A percentile compares a stretch with the other conserved stretches of the same genome.
Conservation (phyloP, 768 basidiomycete genomes). For the Rhodotorula sphaerocarpa region DNA sequence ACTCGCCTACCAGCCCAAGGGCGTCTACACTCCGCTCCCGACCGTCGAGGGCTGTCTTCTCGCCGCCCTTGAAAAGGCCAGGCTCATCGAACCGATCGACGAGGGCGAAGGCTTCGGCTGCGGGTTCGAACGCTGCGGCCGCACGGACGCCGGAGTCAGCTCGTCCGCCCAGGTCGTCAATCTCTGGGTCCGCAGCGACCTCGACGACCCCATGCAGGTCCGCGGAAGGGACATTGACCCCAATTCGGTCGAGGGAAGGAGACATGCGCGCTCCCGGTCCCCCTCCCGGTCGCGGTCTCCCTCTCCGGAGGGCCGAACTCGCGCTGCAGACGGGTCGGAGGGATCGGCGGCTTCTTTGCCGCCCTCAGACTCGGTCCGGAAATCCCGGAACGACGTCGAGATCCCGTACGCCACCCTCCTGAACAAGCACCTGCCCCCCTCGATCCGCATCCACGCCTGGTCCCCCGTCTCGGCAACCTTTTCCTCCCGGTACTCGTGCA, state of each 20-base stretch:
- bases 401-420: conserved; percentile 69
- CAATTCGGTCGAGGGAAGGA: conserved; percentile 28
- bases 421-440: conserved; percentile 77
- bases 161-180: conserved; percentile 88
- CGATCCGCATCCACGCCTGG: conserved; percentile 88
- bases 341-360: too few relatives aligned
- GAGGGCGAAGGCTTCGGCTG: conserved; percentile 56
- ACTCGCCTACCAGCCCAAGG: conserved; percentile 61
- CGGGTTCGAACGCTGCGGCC: conserved; percentile 80
- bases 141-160: conserved; percentile 92
- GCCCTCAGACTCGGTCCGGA: conserved; percentile 7
- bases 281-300: not conserved
- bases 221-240: conserved; percentile 27
- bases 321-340: too few relatives aligned
- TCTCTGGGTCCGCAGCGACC: conserved; percentile 74
- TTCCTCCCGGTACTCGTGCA: conserved; percentile 81
- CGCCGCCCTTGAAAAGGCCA: conserved; percentile 64
- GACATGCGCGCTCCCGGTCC: not conserved
- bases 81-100: conserved; percentile 62
- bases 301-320: too few relatives aligned
- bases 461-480: conserved; percentile 71
- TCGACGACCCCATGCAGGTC: conserved; percentile 41
- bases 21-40: conserved; percentile 54
- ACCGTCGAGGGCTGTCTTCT: conserved; percentile 87
- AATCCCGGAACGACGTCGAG: conserved; percentile 46